Evolutionary conservation across 257 asterid genomes (phyloP), one percentile per base, ranked within the genome.

Genomic region (Oldenlandia corymbosa): DNA sequence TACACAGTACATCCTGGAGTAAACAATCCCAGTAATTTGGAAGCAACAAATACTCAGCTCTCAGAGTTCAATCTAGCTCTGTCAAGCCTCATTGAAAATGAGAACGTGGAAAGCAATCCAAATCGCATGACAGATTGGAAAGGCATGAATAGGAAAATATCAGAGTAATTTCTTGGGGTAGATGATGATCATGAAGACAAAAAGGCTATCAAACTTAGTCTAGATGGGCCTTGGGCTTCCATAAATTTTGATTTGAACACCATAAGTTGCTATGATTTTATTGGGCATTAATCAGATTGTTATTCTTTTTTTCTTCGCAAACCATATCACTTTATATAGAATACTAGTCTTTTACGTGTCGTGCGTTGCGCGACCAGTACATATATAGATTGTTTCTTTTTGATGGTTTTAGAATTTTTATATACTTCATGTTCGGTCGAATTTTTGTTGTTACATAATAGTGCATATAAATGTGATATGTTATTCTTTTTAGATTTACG

Each of bases 1-100:
- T 91, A 91, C 78, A 77, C 94, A 91, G 61, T 72, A 87, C 52
- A 84, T 91, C 77, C 60, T 91, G 14, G 95, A 14, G 54, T 66
- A 78, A 79, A 77, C 42, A 78, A 65, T 69, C 72, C 85, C 26
- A 77, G 72, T 43, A 71, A 57, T 30, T 69, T 81, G 12, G 91
- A 85, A 13, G 76, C 83, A 60, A 79, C 94, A 18, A 88, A 78
- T 67, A 82, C 87, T 68, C 83, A 85, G 71, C 70, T 84, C 24
- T 73, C 82, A 2, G 84, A 80, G 75, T 86, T 86, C 88, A 84
- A 80, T 50, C 67, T 80, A 65, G 95, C 90, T 12, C 76, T 88
- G 2, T 88, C 96, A 5, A 86, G 67, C 71, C 76, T 88, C 74
- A 81, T 86, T 74, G 88, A 80, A 41, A 85, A 82, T 60, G 74